Base-by-base conservation (phyloP, 2,329 filamentous ascomycete species). In the Xylariaceae sp. region DNA sequence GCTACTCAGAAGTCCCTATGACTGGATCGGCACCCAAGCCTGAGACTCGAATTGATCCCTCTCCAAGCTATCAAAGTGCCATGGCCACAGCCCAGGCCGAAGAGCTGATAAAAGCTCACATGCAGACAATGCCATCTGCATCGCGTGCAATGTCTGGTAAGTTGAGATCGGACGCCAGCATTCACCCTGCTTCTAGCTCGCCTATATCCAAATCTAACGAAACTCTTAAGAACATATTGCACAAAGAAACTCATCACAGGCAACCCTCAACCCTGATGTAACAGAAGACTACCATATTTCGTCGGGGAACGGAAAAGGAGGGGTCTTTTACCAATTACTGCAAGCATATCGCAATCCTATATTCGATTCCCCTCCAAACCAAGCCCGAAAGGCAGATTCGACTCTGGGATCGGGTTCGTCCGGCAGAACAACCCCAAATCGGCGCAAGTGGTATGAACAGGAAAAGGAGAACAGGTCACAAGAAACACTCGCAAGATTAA, bases 371-470 rank as follows among this genome's bases (percentile, higher is more conserved):
- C 54, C 38, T 22, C 64, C n/a, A 52, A 45, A 31, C 40, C 28
- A 45, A 5, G 13, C 13, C 7, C 22, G 22, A 28, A 28, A 28
- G 22, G 22, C 22, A 28, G 22, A 28, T 28, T 57, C 28, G 22
- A 48, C 48, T 2, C 60, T 60, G 7, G 66, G 67, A 1, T 59
- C 66, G 9, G 64, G 62, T 11, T 65, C 69, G 19, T 67, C 68
- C 1, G 73, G 72, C 4, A 60, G 66, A 3, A 59, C 68, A 2
- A 75, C 72, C 1, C 73, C 73, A 1, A 71, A 57, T 11, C 65
- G 66, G 34, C 66, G 63, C 48, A 76, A 75, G 51, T 75, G 73
- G 73, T 75, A 76, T 58, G 66, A 75, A 44, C 53, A 60, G 19
- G 56, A 61, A 3, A 57, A 53, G 11, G 71, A 71, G 16, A 31